phyloP scores from a whole-genome alignment of 2,329 filamentous ascomycete species.

The Cladobotryum protrusum region DNA sequence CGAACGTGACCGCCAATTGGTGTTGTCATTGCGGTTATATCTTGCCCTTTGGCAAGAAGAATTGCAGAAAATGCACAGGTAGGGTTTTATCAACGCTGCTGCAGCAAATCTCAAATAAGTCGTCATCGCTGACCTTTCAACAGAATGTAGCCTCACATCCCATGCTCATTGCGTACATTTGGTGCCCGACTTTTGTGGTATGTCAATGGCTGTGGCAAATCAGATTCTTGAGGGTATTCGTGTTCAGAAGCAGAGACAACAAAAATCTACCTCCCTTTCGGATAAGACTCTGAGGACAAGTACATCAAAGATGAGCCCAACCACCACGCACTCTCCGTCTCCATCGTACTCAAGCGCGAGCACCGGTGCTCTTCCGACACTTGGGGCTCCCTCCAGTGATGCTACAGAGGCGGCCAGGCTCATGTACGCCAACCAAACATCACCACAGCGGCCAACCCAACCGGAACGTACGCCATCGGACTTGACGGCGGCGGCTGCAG shows the following conservation, averaged over 20 bases:
- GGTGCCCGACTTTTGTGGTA: constrained; percentile 97
- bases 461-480: constrained; percentile 49
- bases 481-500: constrained; percentile 52
- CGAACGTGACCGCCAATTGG: constrained; percentile 98
- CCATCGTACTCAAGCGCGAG: constrained; percentile 29
- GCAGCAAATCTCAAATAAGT: too few relatives aligned
- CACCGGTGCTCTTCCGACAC: constrained; percentile 2
- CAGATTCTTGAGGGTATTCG: constrained; percentile 85
- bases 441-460: constrained; percentile 43
- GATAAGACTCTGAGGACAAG: constrained; percentile 59
- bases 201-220: constrained; percentile 97
- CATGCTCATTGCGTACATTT: constrained; percentile 90
- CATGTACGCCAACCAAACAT: constrained; percentile 51
- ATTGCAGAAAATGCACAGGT: constrained; percentile 87
- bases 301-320: constrained; percentile 40
- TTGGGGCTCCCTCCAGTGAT: constrained; percentile 27
- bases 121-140: background rate
- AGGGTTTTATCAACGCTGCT: constrained; percentile 23
- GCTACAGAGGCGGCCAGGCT: constrained; percentile 59
- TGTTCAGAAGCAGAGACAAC: constrained; percentile 64
- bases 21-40: constrained; percentile 98
- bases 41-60: constrained; percentile 89
- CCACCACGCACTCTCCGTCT: constrained; percentile 30
- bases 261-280: constrained; percentile 52
- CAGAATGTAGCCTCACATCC: constrained; percentile 86